Evolutionary conservation across 2,329 filamentous ascomycete genomes (phyloP).

Genomic region (Alternaria arbusti): DNA sequence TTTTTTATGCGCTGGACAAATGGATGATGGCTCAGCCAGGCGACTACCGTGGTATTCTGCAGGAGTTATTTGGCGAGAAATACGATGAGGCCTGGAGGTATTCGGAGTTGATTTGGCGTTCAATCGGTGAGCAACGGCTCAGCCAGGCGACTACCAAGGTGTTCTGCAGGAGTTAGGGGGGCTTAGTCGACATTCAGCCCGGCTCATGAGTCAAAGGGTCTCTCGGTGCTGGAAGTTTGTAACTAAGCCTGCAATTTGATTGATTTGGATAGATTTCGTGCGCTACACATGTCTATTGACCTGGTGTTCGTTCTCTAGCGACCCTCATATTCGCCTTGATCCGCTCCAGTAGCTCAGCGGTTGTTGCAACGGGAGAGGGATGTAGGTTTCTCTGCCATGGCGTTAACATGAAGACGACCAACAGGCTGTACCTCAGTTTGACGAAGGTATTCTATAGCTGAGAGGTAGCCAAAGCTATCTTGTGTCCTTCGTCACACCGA

Average conservation of each 20-base stretch:
- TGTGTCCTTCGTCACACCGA: not conserved
- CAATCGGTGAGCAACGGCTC: not conserved
- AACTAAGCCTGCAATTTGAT: not conserved
- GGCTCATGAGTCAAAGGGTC: no score
- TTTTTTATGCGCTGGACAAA: not conserved
- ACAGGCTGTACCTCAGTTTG: not conserved
- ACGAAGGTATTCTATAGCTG: not conserved
- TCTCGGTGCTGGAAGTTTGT: not conserved
- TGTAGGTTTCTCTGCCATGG: conserved; percentile 65
- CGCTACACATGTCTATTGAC: not conserved
- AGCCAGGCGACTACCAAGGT: not conserved
- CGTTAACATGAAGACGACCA: not conserved
- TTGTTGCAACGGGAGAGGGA: conserved; percentile 64
- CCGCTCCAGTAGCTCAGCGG: conserved; percentile 70
- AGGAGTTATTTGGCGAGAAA: not conserved
- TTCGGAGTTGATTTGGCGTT: not conserved
- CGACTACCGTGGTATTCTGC: not conserved
- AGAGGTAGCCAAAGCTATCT: not conserved
- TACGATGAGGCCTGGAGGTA: not conserved
- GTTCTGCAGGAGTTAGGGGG: not conserved
- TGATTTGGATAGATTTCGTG: not conserved
- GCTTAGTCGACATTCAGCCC: no score
- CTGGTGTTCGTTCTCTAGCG: conserved; percentile 19
- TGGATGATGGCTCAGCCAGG: not conserved
- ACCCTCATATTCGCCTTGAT: conserved; percentile 71